A percentile compares a stretch with the other conserved stretches of the same genome.
Evolutionary conservation across 768 basidiomycete species (phyloP).

Genomic region (Boletus vermiculosoides): DNA sequence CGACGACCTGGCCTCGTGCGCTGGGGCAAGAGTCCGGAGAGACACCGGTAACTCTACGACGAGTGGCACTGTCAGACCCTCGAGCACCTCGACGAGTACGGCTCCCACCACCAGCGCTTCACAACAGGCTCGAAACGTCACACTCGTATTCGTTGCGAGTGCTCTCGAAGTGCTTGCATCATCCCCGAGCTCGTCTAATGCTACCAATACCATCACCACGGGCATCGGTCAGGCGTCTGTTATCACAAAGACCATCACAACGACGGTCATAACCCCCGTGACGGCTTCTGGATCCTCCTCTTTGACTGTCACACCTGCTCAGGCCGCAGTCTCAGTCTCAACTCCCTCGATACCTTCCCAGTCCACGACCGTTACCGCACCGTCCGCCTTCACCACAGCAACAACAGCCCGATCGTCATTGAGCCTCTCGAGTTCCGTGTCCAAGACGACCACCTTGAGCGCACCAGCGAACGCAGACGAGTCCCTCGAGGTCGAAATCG

Average conservation of each 20-base stretch:
- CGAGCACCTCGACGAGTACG: constrained; percentile 18
- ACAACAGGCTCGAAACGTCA: constrained; percentile 39
- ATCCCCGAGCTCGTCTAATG: background rate
- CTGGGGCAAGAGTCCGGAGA: constrained; percentile 16
- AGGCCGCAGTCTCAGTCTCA: constrained; percentile 18
- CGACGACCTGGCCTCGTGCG: background rate
- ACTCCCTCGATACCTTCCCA: constrained; percentile 1
- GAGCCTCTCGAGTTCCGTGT: background rate
- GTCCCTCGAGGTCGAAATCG: constrained; percentile 24
- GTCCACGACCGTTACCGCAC: background rate
- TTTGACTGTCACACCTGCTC: constrained; percentile 6
- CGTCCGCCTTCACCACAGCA: background rate
- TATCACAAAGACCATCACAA: constrained; percentile 30
- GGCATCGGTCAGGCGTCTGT: background rate
- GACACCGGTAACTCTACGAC: constrained; percentile 6
- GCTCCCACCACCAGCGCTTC: constrained; percentile 8
- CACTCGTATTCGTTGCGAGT: constrained; percentile 51
- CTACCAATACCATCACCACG: background rate
- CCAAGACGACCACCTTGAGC: background rate
- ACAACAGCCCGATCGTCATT: constrained; percentile 4
- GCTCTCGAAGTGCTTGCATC: constrained; percentile 30
- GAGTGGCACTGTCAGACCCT: constrained; percentile 8
- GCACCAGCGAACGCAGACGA: constrained; percentile 1
- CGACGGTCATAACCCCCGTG: constrained; percentile 18
- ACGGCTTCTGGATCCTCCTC: constrained; percentile 5